Base-by-base conservation (phyloP, 306 rosid species). In the Medicago ruthenica region DNA sequence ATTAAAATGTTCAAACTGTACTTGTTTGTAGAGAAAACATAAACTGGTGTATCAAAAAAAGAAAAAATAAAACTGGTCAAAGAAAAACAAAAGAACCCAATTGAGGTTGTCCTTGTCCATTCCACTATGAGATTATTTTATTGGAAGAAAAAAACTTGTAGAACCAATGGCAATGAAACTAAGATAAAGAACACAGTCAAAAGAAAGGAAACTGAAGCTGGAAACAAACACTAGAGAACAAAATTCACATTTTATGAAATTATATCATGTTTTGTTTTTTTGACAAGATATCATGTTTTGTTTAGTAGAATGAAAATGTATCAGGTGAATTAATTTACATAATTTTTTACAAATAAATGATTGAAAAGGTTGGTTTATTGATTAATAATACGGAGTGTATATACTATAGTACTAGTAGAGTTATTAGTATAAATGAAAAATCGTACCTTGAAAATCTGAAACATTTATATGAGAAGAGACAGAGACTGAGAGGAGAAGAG, bases 391-490 rank as follows among this genome's bases (percentile, higher is more conserved):
- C 3, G 16, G n/a, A 45, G 51, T 12, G 15, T 0, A 5, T 24
- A 24, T 37, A 37, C 8, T 40, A 8, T 40, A 54, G 21, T 18
- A 42, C 42, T 7, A 47, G 12, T 6, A 50, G 20, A 44, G 42
- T 82, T 42, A 6, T 20, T 6, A 55, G 22, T 10, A 67, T 36
- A 77, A 75, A 80, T 47, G 48, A 12, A 68, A 57, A 76, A 47
- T 40, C 68, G 87, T 87, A 95, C 98, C 98, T 92, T 89, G 91
- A 85, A 86, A 90, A 86, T 89, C 92, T 84, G 95, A 75, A 92
- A 70, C 97, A 92, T 95, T 95, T 83, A 86, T 84, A 84, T 50
- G 71, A 81, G 76, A 83, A 82, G 83, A 82, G 79, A 12, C 15
- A 57, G 36, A 58, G 86, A 81, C 84, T 81, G 90, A 82, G 4